phyloP scores from a whole-genome alignment of 2,329 filamentous ascomycete genomes.

The Simplicillium aogashimaense region DNA sequence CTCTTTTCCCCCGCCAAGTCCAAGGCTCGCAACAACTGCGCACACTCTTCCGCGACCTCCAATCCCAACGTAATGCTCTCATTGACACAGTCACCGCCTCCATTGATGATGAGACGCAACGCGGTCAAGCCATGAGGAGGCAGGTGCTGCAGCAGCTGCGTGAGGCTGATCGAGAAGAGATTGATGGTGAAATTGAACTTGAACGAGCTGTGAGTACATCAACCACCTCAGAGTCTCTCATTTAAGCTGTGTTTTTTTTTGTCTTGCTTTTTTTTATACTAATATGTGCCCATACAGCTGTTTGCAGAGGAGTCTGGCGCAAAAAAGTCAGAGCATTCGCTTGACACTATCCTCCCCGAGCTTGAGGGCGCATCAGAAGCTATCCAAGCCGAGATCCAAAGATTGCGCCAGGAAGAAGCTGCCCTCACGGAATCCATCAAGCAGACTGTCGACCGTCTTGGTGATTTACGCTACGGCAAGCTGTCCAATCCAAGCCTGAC shows the following conservation, averaged over 20 bases:
- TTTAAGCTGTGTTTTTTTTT: background rate
- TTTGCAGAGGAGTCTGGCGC: conserved; percentile 41
- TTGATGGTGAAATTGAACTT: conserved; percentile 55
- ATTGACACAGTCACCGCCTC: conserved; percentile 58
- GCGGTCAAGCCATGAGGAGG: conserved; percentile 47
- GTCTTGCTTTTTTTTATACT: conserved; percentile 1
- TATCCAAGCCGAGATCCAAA: conserved; percentile 58
- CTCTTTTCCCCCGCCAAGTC: conserved; percentile 61
- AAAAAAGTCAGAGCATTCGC: conserved; percentile 44
- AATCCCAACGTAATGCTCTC: conserved; percentile 59
- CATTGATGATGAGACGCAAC: conserved; percentile 54
- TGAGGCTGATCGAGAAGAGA: conserved; percentile 41
- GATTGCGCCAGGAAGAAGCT: conserved; percentile 55
- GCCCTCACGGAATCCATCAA: conserved; percentile 50
- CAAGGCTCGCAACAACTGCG: conserved; percentile 59
- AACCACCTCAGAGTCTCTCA: background rate
- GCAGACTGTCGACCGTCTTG: conserved; percentile 61
- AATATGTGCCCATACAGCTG: conserved; percentile 45
- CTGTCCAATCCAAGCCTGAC: conserved; percentile 54
- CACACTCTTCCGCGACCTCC: conserved; percentile 68
- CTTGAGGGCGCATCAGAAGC: conserved; percentile 57
- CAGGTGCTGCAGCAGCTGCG: conserved; percentile 45
- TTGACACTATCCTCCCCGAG: conserved; percentile 55
- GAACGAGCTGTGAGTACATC: conserved; percentile 39
- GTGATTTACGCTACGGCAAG: conserved; percentile 73